A percentile compares a stretch with the other conserved stretches of the same genome.
Conservation (phyloP, 495 filamentous ascomycete species). For the Aspergillus carlsbadensis region DNA sequence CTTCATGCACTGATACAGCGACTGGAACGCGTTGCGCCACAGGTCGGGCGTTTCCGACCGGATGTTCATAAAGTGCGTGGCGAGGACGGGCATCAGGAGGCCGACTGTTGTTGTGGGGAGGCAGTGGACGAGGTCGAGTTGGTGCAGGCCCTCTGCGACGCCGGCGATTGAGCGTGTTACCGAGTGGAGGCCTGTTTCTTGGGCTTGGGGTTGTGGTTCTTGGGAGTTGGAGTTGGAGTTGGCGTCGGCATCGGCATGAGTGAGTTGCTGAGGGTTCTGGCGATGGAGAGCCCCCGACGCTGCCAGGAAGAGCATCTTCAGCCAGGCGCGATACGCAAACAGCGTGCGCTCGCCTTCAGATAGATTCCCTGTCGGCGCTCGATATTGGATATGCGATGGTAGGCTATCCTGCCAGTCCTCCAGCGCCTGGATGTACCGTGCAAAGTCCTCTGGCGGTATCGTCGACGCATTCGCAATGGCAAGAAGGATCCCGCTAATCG, state of each 20-base stretch:
- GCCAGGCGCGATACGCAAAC: slow-evolving; percentile 14
- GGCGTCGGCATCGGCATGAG: neutral
- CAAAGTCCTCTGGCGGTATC: no score
- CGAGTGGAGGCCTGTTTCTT: neutral
- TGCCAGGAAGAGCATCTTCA: slow-evolving; percentile 11
- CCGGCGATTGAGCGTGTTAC: slow-evolving; percentile 4
- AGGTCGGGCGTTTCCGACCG: neutral
- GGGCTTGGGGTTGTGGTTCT: neutral
- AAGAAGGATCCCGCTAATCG: slow-evolving; percentile 2
- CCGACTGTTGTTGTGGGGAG: slow-evolving; percentile 11
- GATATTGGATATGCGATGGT: no score
- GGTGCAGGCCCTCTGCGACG: slow-evolving; percentile 7
- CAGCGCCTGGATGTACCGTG: no score
- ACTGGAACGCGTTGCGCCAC: slow-evolving; percentile 4
- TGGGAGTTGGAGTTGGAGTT: neutral
- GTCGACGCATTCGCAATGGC: neutral
- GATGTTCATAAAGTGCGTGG: slow-evolving; percentile 4
- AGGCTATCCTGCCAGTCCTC: no score
- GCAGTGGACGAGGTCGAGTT: slow-evolving; percentile 7
- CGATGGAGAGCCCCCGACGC: slow-evolving; percentile 6
- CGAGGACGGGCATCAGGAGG: slow-evolving; percentile 8
- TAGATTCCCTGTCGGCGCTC: neutral
- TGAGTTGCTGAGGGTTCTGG: neutral
- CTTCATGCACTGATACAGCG: slow-evolving; percentile 14
- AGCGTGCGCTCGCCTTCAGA: slow-evolving; percentile 6